A percentile compares a stretch with the other conserved stretches of the same genome.
Conservation (phyloP, 2,329 filamentous ascomycete species). For the Microdochium trichocladiopsis region DNA sequence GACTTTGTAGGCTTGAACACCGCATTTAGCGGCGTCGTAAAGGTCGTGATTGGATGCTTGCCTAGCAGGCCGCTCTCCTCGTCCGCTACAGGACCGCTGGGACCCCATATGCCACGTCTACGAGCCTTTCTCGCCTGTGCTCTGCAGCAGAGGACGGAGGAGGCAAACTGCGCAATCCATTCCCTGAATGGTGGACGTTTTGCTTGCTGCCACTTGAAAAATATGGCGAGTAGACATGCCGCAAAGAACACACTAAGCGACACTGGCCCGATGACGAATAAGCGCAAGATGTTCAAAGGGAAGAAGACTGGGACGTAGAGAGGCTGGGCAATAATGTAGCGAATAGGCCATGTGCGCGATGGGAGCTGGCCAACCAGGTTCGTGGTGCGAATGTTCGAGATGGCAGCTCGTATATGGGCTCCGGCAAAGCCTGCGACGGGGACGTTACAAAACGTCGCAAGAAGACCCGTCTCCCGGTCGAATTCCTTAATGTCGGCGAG, state of each 20-base stretch:
- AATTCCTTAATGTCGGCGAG: constrained; percentile 1
- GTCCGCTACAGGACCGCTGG: constrained; percentile 7
- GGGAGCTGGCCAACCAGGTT: constrained; percentile 4
- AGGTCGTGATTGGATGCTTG: neutral
- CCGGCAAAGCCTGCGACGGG: neutral
- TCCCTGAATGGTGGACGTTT: constrained; percentile 1
- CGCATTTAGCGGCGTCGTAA: neutral
- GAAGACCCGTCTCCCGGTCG: constrained; percentile 5
- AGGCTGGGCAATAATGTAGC: constrained; percentile 4
- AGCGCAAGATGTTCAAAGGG: constrained; percentile 1
- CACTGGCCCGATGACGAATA: constrained; percentile 1
- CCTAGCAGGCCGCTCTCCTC: constrained; percentile 2
- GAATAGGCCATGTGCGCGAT: constrained; percentile 5
- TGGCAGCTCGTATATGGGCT: neutral
- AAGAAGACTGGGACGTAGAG: constrained; percentile 6
- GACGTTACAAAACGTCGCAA: constrained; percentile 4
- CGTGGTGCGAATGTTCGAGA: neutral
- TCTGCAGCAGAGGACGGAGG: constrained; percentile 3
- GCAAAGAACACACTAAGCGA: neutral
- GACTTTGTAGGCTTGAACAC: neutral
- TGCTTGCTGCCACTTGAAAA: constrained; percentile 1
- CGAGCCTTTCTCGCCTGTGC: constrained; percentile 13
- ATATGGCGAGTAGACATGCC: neutral
- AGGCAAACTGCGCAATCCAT: constrained; percentile 1
- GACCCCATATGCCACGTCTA: constrained; percentile 21